Conservation (phyloP, 306 rosid species). For the Dalbergia oliveri region DNA sequence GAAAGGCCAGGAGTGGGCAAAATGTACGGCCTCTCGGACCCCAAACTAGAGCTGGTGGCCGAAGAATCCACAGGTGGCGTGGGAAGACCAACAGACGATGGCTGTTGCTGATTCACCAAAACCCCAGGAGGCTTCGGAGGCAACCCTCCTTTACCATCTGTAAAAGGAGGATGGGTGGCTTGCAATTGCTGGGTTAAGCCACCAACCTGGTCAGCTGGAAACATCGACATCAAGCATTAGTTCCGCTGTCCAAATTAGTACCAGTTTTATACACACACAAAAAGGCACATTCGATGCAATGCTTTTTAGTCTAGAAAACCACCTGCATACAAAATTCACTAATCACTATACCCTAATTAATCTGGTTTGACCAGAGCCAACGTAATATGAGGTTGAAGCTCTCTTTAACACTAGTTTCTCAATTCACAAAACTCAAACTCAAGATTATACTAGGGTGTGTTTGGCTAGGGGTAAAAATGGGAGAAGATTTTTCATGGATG, state of each 20-base stretch:
- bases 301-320: background rate
- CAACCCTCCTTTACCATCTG: conserved; percentile 25
- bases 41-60: conserved; percentile 40
- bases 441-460: background rate
- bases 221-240: conserved; percentile 24
- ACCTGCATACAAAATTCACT: background rate
- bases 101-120: conserved; percentile 9
- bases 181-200: conserved; percentile 50
- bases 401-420: background rate
- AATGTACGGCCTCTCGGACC: conserved; percentile 48
- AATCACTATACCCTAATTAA: background rate
- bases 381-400: background rate
- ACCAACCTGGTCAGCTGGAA: conserved; percentile 52
- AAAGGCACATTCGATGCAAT: conserved; percentile 14
- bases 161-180: conserved; percentile 36
- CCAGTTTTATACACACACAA: background rate
- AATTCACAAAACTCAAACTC: background rate
- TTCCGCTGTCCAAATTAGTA: background rate
- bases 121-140: conserved; percentile 40
- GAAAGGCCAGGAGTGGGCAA: conserved; percentile 43
- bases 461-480: no score
- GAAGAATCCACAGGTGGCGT: conserved; percentile 42
- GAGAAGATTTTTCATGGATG: no score
- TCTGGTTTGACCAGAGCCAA: background rate
- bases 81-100: background rate